phyloP scores from a whole-genome alignment of 768 basidiomycete species.

The Suillus subalutaceus region DNA sequence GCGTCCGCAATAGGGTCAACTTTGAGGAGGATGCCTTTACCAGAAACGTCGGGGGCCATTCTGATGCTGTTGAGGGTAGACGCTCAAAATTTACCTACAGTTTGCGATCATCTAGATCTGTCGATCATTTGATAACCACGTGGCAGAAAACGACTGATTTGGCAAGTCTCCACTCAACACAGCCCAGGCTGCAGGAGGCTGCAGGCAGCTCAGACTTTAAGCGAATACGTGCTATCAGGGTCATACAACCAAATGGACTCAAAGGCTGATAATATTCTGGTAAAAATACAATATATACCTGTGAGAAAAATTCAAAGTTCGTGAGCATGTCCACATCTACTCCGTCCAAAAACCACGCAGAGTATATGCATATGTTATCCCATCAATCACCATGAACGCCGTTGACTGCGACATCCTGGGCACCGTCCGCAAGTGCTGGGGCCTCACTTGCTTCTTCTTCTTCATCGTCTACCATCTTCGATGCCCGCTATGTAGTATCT shows the following conservation, averaged over 20 bases:
- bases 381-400: conserved; percentile 25
- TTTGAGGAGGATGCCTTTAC: conserved; percentile 79
- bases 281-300: conserved; percentile 10
- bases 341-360: neutral
- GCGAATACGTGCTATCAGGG: neutral
- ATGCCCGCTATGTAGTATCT: conserved; percentile 54
- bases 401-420: conserved; percentile 18
- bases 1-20: conserved; percentile 74
- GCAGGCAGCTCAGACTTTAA: neutral
- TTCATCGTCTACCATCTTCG: conserved; percentile 59
- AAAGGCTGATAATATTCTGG: conserved; percentile 8
- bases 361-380: neutral
- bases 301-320: conserved; percentile 5
- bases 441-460: conserved; percentile 29
- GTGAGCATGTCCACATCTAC: conserved; percentile 3
- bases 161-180: neutral
- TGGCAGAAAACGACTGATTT: neutral
- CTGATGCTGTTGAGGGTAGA: neutral
- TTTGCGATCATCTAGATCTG: neutral
- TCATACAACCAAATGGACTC: neutral
- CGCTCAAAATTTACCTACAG: neutral
- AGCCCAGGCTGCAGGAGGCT: neutral
- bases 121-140: conserved; percentile 9
- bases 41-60: conserved; percentile 36
- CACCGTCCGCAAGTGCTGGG: neutral